These are phyloP conservation scores for Cardamine resedifolia DNA, from an alignment of 345 rosid species.

Conservation along the genomic window DNA sequence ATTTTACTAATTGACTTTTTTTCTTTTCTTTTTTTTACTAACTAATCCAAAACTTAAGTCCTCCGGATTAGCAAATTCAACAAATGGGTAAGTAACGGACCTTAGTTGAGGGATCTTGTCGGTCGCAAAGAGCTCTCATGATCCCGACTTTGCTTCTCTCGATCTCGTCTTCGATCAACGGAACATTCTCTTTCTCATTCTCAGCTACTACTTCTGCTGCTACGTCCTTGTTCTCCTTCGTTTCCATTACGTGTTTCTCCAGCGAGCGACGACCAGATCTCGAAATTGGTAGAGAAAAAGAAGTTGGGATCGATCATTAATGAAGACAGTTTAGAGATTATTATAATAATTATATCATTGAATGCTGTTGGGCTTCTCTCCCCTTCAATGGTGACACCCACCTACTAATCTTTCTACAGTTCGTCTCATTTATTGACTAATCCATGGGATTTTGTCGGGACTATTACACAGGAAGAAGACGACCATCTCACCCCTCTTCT, in stretches of 20 bases:
- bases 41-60: background rate
- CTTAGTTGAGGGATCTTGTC: constrained; percentile 80
- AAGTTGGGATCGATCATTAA: background rate
- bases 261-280: constrained; percentile 24
- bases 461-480: background rate
- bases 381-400: constrained; percentile 24
- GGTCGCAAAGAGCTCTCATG: constrained; percentile 74
- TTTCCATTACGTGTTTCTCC: constrained; percentile 12
- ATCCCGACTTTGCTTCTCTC: constrained; percentile 74
- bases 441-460: background rate
- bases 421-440: constrained; percentile 1
- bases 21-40: background rate
- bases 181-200: background rate
- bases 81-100: constrained; percentile 33
- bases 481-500: background rate
- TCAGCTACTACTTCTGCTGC: constrained; percentile 15
- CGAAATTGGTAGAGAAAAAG: background rate
- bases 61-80: background rate
- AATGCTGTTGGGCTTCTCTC: constrained; percentile 15
- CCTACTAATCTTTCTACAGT: constrained; percentile 16
- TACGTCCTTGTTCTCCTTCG: constrained; percentile 6
- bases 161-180: constrained; percentile 49
- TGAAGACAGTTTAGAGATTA: background rate
- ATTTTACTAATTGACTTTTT: background rate
- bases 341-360: background rate